Evolutionary conservation across 2,329 filamentous ascomycete genomes (phyloP).

Genomic region (Hypoxylon sp.): DNA sequence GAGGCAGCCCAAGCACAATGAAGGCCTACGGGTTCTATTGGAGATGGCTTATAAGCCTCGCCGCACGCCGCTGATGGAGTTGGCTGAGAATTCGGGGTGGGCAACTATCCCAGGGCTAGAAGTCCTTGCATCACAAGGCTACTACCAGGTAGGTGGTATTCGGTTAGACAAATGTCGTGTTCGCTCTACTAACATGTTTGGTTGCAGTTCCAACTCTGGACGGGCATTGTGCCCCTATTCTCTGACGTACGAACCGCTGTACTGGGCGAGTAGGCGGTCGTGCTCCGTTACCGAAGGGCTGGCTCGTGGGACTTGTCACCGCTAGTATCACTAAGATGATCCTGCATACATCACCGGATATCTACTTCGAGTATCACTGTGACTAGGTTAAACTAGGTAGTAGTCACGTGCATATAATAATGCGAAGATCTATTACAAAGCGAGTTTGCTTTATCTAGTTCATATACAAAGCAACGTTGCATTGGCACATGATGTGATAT

Average conservation of each 20-base stretch:
- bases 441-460: background rate
- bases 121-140: slow-evolving; percentile 89
- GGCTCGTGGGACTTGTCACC: slow-evolving; percentile 2
- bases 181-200: slow-evolving; percentile 43
- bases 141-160: slow-evolving; percentile 77
- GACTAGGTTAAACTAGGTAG: background rate
- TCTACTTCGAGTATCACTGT: background rate
- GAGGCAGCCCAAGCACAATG: slow-evolving; percentile 57
- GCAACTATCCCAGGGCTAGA: slow-evolving; percentile 87
- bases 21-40: slow-evolving; percentile 73
- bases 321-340: slow-evolving; percentile 6
- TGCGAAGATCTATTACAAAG: background rate
- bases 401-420: background rate
- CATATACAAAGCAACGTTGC: background rate
- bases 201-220: slow-evolving; percentile 83
- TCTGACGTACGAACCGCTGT: slow-evolving; percentile 75
- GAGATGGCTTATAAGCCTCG: slow-evolving; percentile 98
- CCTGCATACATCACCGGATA: background rate
- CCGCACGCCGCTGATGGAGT: slow-evolving; percentile 85
- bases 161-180: background rate
- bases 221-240: slow-evolving; percentile 82
- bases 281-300: background rate
- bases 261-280: slow-evolving; percentile 56
- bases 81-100: slow-evolving; percentile 86
- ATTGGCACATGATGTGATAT: background rate